Evolutionary conservation across 1,139 yeast genomes (phyloP), one percentile per base, ranked within the genome.

Genomic region (Nakaseomyces kungkrabaensis): DNA sequence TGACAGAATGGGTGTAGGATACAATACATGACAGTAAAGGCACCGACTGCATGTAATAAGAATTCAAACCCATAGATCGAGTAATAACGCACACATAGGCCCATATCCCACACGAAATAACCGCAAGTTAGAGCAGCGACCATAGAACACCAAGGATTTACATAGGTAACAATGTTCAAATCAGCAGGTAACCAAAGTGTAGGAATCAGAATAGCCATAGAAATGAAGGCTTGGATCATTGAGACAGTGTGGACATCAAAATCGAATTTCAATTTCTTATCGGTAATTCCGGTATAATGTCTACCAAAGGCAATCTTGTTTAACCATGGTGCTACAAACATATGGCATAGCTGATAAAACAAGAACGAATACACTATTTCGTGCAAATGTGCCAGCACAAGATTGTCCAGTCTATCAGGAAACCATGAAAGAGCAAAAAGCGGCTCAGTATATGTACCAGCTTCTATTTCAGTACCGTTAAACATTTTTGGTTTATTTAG

Each of bases 221-320:
- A 88, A 4, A 92, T 84, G 27, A 53, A 29, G 5, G 61, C 57
- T 67, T 92, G 97, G 40, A 89, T 75, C 79, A 85, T 85, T 3
- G 97, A 87, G 3, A 89, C 96, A 24, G 85, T 77, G 66, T 92
- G 96, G 58, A 90, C 83, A 65, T 89, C 95, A 61, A 87, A 87
- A 66, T 92, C 90, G 59, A 60, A 45, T 59, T 72, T 72, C 36
- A 77, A 73, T 54, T 78, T 77, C 33, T 59, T 58, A 34, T 71
- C 63, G 51, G 82, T 49, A 24, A 59, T 71, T 8, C 67, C 59
- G 8, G 72, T 73, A 67, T 85, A 85, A 47, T 72, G 59, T 26
- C 69, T 65, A 17, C 80, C 77, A 52, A 80, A 69, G 31, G 75
- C 46, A 26, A 56, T 50, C 4, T 78, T 75, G 37, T 85, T 72